phyloP scores from a whole-genome alignment of 345 rosid genomes.

The Euphorbia pulcherrima region DNA sequence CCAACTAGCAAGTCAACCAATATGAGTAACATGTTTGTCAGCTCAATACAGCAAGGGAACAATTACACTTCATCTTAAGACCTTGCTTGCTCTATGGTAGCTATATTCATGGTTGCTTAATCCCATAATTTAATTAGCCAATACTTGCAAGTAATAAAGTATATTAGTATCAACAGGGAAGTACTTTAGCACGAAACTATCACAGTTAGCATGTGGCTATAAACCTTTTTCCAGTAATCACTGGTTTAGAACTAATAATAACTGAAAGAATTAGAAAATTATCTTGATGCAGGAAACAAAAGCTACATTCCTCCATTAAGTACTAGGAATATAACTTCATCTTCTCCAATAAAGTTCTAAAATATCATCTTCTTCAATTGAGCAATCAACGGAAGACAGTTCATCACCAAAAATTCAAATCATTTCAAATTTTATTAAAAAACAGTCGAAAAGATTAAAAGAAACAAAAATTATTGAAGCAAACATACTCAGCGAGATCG shows the following conservation, averaged over 20 bases:
- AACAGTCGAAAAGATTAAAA: neutral
- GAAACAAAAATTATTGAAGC: neutral
- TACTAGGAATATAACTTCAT: neutral
- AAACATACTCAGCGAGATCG: slow-evolving; percentile 92
- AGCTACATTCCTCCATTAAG: neutral
- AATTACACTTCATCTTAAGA: neutral
- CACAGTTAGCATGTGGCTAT: neutral
- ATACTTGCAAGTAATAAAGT: neutral
- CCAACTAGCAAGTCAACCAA: neutral
- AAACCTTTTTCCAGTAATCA: neutral
- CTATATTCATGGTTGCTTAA: neutral
- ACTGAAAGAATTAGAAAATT: neutral
- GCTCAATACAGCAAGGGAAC: neutral
- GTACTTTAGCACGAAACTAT: neutral
- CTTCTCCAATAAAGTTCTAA: neutral
- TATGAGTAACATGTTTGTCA: neutral
- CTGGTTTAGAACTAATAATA: neutral
- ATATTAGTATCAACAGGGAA: neutral
- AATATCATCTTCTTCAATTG: neutral
- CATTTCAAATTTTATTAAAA: neutral
- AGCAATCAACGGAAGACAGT: neutral
- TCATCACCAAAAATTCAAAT: neutral
- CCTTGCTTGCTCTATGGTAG: neutral
- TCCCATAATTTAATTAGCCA: neutral
- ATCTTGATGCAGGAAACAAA: neutral